phyloP scores from a whole-genome alignment of 208 protist genomes.

The Leishmania guyanensis region DNA sequence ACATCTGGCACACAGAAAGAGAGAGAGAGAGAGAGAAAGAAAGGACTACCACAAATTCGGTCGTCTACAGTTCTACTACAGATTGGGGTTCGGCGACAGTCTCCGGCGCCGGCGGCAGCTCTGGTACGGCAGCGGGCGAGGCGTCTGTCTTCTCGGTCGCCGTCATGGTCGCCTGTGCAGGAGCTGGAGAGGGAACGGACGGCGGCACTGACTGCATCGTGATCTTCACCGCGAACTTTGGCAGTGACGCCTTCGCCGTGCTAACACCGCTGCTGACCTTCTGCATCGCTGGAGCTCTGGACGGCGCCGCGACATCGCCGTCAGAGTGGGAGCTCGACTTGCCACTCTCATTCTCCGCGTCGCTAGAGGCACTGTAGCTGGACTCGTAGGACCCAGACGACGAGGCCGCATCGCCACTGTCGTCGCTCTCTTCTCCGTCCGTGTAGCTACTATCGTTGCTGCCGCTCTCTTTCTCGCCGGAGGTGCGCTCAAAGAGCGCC shows the following conservation, averaged over 20 bases:
- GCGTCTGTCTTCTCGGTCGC: neutral
- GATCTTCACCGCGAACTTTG: neutral
- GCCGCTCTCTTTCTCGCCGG: constrained; percentile 12
- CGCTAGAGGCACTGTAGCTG: constrained; percentile 10
- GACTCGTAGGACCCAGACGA: constrained; percentile 19
- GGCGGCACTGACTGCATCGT: constrained; percentile 1
- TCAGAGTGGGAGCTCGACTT: constrained; percentile 4
- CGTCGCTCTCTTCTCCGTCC: constrained; percentile 4
- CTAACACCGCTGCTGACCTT: neutral
- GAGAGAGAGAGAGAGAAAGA: neutral
- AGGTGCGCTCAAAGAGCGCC: constrained; percentile 21
- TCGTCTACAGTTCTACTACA: neutral
- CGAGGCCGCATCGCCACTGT: constrained; percentile 5
- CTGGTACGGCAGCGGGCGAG: too few relatives aligned
- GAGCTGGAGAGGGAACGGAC: too few relatives aligned
- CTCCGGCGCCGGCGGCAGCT: neutral
- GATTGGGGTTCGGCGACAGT: neutral
- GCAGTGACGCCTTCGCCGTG: neutral
- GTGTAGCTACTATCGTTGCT: constrained; percentile 20
- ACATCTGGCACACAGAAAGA: neutral
- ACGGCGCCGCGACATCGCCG: neutral
- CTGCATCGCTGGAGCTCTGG: neutral
- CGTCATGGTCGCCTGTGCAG: neutral
- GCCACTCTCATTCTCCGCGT: neutral
- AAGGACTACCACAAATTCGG: neutral